Conservation (phyloP, 2,329 filamentous ascomycete species). For the Botryotinia calthae region DNA sequence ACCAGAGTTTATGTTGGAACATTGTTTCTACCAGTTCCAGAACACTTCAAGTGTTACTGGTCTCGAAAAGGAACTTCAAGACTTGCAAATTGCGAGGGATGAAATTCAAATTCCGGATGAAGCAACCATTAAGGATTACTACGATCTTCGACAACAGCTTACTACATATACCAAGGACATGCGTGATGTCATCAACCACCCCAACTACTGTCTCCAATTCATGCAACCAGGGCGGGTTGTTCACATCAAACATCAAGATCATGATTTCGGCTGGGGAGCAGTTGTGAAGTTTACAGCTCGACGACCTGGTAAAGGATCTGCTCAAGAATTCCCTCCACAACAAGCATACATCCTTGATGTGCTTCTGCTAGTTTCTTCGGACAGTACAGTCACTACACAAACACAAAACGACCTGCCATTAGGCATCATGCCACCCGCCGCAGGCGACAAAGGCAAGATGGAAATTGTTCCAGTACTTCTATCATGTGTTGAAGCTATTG, state of each 20-base stretch:
- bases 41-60: slow-evolving; percentile 83
- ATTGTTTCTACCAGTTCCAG: slow-evolving; percentile 98
- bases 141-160: slow-evolving; percentile 81
- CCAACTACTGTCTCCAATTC: slow-evolving; percentile 79
- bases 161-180: slow-evolving; percentile 84
- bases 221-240: slow-evolving; percentile 86
- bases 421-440: slow-evolving; percentile 57
- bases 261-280: slow-evolving; percentile 93
- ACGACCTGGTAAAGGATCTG: slow-evolving; percentile 61
- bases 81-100: slow-evolving; percentile 72
- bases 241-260: slow-evolving; percentile 73
- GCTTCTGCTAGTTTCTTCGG: slow-evolving; percentile 61
- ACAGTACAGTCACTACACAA: slow-evolving; percentile 49
- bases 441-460: slow-evolving; percentile 66
- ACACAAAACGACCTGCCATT: slow-evolving; percentile 65
- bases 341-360: slow-evolving; percentile 83
- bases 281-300: slow-evolving; percentile 72
- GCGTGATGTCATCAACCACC: slow-evolving; percentile 87
- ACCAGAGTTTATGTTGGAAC: slow-evolving; percentile 97
- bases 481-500: slow-evolving; percentile 79
- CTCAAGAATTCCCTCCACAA: slow-evolving; percentile 68
- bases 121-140: slow-evolving; percentile 87
- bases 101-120: slow-evolving; percentile 81
- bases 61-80: slow-evolving; percentile 78
- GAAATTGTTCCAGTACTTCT: slow-evolving; percentile 85